Evolutionary conservation across 495 filamentous ascomycete genomes (phyloP).

Genomic region (Penicillium canescens): DNA sequence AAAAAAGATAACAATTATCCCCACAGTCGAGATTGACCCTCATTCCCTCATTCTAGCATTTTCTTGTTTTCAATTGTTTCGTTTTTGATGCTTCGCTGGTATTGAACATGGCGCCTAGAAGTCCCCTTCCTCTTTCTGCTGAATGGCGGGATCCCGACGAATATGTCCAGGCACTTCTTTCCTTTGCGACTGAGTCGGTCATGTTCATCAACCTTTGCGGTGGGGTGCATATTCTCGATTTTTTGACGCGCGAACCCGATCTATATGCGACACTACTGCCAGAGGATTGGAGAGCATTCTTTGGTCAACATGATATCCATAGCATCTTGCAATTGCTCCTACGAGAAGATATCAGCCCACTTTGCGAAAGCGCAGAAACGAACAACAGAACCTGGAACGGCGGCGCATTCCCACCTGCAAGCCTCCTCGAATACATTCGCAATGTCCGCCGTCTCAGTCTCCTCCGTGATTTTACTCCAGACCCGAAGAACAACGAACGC

Average conservation of each 20-base stretch:
- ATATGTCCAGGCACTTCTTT: conserved; percentile 77
- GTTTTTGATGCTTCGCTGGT: neutral
- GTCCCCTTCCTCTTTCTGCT: conserved; percentile 58
- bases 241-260: conserved; percentile 80
- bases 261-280: conserved; percentile 79
- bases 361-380: conserved; percentile 3
- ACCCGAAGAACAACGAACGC: conserved; percentile 33
- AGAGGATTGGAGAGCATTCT: conserved; percentile 76
- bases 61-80: no score
- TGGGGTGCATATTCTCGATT: conserved; percentile 93
- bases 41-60: no score
- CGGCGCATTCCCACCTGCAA: conserved; percentile 61
- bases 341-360: conserved; percentile 57
- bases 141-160: conserved; percentile 62
- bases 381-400: conserved; percentile 44
- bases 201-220: conserved; percentile 87
- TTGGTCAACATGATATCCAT: conserved; percentile 67
- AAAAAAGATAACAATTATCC: conserved; percentile 20
- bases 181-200: conserved; percentile 72
- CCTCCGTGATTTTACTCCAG: conserved; percentile 54
- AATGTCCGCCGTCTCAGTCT: conserved; percentile 72
- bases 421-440: conserved; percentile 70
- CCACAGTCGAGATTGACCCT: conserved; percentile 11
- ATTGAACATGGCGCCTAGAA: conserved; percentile 17
- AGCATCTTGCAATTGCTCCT: conserved; percentile 76